Percentiles rank a stretch among this genome's conserved stretches.
Conservation (phyloP, 2,329 filamentous ascomycete genomes). For the Cadophora malorum region DNA sequence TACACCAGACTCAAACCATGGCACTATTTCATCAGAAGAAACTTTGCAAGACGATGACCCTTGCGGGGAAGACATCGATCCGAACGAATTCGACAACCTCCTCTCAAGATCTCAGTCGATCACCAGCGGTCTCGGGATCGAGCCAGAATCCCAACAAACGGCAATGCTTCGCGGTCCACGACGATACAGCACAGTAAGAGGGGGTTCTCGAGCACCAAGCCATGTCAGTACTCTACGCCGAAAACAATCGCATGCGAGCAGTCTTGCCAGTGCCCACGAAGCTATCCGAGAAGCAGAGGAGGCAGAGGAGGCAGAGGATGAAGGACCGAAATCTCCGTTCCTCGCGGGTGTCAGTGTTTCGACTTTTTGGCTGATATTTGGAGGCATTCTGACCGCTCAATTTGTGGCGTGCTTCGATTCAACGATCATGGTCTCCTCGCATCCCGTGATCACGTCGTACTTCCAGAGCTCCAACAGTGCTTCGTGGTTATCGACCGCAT, state of each 20-base stretch:
- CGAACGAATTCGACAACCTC: constrained; percentile 43
- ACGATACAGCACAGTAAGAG: constrained; percentile 34
- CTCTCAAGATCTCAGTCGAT: constrained; percentile 41
- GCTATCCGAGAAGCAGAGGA: constrained; percentile 29
- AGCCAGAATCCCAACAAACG: constrained; percentile 41
- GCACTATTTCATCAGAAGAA: constrained; percentile 23
- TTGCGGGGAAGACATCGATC: constrained; percentile 50
- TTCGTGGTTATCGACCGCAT: constrained; percentile 83
- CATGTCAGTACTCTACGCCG: constrained; percentile 27
- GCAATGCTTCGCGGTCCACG: constrained; percentile 43
- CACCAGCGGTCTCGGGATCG: constrained; percentile 41
- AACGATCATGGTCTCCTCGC: constrained; percentile 81
- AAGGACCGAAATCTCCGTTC: constrained; percentile 40
- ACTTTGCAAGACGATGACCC: constrained; percentile 30
- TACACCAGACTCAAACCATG: constrained; percentile 20
- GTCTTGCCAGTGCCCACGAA: constrained; percentile 32
- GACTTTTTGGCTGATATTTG: constrained; percentile 67
- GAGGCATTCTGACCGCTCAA: constrained; percentile 62
- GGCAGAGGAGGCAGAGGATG: constrained; percentile 29
- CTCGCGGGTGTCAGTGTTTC: constrained; percentile 54
- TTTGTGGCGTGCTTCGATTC: constrained; percentile 73
- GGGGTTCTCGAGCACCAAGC: constrained; percentile 31
- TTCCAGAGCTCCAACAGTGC: constrained; percentile 80
- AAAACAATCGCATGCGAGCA: constrained; percentile 36
- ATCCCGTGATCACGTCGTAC: constrained; percentile 82